Evolutionary conservation across 1,284 basidiomycete species (phyloP).

Genomic region (Pseudozyma hubeiensis): DNA sequence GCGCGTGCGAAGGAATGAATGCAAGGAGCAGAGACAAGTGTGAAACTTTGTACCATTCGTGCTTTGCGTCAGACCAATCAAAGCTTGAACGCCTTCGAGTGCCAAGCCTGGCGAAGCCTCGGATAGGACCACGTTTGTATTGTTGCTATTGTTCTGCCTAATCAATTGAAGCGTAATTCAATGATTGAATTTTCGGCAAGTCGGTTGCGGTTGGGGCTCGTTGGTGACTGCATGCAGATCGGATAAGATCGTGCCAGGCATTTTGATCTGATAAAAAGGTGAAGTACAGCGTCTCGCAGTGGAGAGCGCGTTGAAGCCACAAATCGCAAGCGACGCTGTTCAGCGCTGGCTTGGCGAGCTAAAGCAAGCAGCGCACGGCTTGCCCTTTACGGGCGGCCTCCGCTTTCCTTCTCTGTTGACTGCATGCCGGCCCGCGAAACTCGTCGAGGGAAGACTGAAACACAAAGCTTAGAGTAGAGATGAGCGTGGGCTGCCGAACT

Average conservation of each 20-base stretch:
- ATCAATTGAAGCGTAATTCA: too few species aligned
- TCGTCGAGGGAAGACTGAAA: too few species aligned
- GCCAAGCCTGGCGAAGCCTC: not conserved
- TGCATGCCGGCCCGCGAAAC: too few species aligned
- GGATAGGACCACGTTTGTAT: not conserved
- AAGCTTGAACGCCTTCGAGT: not conserved
- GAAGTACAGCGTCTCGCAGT: too few species aligned
- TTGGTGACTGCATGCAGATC: not conserved
- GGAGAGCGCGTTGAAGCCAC: too few species aligned
- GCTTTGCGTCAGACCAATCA: not conserved
- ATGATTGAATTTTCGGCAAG: too few species aligned
- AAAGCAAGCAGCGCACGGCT: not conserved
- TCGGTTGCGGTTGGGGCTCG: too few species aligned
- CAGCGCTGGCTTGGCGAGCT: not conserved
- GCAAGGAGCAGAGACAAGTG: not conserved
- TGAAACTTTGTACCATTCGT: not conserved
- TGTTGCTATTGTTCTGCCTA: not conserved
- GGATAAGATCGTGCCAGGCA: constrained; percentile 1
- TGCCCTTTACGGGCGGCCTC: too few species aligned
- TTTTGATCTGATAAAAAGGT: constrained; percentile 5
- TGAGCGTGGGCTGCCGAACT: not conserved
- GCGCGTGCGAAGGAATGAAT: too few species aligned
- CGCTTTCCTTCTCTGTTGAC: too few species aligned
- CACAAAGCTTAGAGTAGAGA: not conserved
- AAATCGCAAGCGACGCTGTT: not conserved